phyloP scores from a whole-genome alignment of 495 filamentous ascomycete genomes.

The Aspergillus coremiiformis region DNA sequence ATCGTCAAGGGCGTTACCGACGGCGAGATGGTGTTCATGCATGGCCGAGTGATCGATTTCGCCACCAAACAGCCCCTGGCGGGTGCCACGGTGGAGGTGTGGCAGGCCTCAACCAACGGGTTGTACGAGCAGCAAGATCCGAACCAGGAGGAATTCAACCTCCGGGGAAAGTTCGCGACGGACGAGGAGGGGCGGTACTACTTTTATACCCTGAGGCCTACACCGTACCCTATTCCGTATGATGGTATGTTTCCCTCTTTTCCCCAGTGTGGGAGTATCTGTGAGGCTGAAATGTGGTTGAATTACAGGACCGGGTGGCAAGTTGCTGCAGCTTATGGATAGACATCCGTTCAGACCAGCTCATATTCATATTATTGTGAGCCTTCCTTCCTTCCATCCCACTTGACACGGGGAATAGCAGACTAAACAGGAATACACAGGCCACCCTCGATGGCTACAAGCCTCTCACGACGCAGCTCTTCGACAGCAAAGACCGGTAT shows the following conservation, averaged over 20 bases:
- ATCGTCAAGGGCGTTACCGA: slow-evolving; percentile 52
- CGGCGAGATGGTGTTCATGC: slow-evolving; percentile 53
- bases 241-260: slow-evolving; percentile 54
- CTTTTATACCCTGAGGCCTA: slow-evolving; percentile 62
- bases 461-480: slow-evolving; percentile 65
- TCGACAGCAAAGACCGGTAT: slow-evolving; percentile 58
- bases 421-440: slow-evolving; percentile 19
- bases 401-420: too few relatives aligned
- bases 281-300: not conserved
- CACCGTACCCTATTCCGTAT: slow-evolving; percentile 62
- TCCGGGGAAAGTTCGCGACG: slow-evolving; percentile 64
- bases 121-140: slow-evolving; percentile 75
- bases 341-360: slow-evolving; percentile 75
- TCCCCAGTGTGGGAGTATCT: not conserved
- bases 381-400: slow-evolving; percentile 9
- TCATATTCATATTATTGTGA: slow-evolving; percentile 77
- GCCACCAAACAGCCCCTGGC: slow-evolving; percentile 51
- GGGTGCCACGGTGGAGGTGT: slow-evolving; percentile 62
- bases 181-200: slow-evolving; percentile 56
- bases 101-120: slow-evolving; percentile 71
- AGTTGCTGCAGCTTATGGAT: slow-evolving; percentile 50
- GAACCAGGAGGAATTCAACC: slow-evolving; percentile 63
- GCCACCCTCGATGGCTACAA: slow-evolving; percentile 42
- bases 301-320: slow-evolving; percentile 34
- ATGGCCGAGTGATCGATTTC: slow-evolving; percentile 54